A percentile compares a stretch with the other conserved stretches of the same genome.
phyloP scores from a whole-genome alignment of 163 green algal genomes.

The Scenedesmus sp. region DNA sequence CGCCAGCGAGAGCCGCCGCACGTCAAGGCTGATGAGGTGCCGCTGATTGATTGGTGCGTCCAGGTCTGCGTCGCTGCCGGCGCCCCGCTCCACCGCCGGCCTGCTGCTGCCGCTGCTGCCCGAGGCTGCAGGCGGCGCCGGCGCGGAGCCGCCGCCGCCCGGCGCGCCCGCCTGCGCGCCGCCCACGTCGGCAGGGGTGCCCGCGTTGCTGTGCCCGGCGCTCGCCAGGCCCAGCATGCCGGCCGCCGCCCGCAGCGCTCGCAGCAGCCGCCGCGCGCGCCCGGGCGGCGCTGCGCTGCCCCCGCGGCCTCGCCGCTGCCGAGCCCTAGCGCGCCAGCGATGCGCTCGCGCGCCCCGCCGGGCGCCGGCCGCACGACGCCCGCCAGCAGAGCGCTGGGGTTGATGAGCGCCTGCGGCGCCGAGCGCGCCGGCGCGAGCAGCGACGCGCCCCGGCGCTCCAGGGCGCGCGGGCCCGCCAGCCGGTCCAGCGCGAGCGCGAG shows the following conservation, averaged over 20 bases:
- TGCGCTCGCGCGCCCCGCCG: background rate
- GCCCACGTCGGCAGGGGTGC: background rate
- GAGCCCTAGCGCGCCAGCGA: background rate
- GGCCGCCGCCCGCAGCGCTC: no score
- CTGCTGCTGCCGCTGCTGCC: background rate
- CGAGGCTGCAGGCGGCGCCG: no score
- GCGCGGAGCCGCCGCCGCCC: background rate
- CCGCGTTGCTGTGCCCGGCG: background rate
- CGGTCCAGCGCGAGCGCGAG: no score
- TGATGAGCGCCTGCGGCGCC: constrained; percentile 12
- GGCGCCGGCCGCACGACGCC: background rate
- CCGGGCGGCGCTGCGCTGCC: background rate
- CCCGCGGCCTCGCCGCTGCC: background rate
- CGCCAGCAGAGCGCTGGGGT: constrained; percentile 5
- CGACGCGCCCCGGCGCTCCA: constrained; percentile 4
- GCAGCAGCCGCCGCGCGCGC: no score
- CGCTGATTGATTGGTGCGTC: constrained; percentile 31
- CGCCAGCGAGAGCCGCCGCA: constrained; percentile 25
- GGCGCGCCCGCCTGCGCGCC: background rate
- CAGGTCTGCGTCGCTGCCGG: background rate
- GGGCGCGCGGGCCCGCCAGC: no score
- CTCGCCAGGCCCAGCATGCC: background rate
- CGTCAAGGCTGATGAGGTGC: constrained; percentile 29
- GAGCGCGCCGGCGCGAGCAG: constrained; percentile 20
- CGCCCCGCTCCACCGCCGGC: background rate